Conservation (phyloP, 345 rosid species). For the Euphorbia lathyris region DNA sequence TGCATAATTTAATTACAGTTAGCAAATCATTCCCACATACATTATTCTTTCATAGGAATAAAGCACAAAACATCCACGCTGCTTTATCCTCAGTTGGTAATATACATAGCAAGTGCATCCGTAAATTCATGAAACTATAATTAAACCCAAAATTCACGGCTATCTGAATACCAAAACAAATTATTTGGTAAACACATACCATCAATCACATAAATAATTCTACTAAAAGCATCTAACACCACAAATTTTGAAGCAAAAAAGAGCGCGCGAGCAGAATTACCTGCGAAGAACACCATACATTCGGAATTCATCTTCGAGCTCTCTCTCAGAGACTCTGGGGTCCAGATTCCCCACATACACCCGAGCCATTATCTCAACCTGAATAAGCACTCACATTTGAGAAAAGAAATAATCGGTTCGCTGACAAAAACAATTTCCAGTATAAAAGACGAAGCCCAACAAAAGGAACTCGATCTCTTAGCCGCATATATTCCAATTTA, state of each 20-base stretch:
- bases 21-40: neutral
- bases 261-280: constrained; percentile 23
- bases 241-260: neutral
- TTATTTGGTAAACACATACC: neutral
- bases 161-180: neutral
- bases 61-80: neutral
- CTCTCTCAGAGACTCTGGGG: constrained; percentile 62
- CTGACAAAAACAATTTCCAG: neutral
- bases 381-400: neutral
- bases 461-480: neutral
- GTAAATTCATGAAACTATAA: neutral
- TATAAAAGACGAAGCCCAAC: neutral
- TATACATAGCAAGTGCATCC: neutral
- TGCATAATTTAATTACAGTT: constrained; percentile 25
- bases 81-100: neutral
- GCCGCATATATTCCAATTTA: neutral
- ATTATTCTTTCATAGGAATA: neutral
- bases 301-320: constrained; percentile 74
- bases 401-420: neutral
- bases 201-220: neutral
- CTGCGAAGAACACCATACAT: constrained; percentile 67
- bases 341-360: constrained; percentile 78
- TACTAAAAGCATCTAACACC: neutral
- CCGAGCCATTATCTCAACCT: constrained; percentile 43
- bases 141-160: neutral